Evolutionary conservation across 768 basidiomycete genomes (phyloP).

Genomic region (Suillus fuscotomentosus): DNA sequence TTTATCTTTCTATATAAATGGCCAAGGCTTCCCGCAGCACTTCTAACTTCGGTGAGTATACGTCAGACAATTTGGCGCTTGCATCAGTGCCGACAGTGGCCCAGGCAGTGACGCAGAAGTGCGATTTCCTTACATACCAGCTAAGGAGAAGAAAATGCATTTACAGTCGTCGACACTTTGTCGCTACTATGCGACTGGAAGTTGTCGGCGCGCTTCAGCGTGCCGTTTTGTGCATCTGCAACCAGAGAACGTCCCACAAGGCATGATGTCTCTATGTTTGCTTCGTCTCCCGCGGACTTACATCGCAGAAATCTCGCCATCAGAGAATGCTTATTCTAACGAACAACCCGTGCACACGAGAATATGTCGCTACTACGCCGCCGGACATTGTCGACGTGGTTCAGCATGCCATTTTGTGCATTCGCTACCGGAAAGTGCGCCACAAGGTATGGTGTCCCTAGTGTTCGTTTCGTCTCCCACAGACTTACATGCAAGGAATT

Average conservation of each 20-base stretch:
- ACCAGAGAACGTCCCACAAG: not conserved
- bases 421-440: not conserved
- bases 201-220: slow-evolving; percentile 26
- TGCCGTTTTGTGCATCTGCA: slow-evolving; percentile 26
- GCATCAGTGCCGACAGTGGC: not conserved
- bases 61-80: not conserved
- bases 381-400: slow-evolving; percentile 27
- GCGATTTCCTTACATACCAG: not conserved
- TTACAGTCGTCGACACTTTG: slow-evolving; percentile 9
- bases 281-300: not conserved
- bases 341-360: not conserved
- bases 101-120: too few species aligned
- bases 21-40: not conserved
- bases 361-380: slow-evolving; percentile 10
- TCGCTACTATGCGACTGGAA: slow-evolving; percentile 24
- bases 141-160: not conserved
- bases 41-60: not conserved
- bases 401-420: slow-evolving; percentile 26
- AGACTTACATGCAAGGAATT: not conserved
- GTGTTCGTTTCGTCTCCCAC: not conserved
- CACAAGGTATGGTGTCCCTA: not conserved
- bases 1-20: not conserved
- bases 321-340: not conserved
- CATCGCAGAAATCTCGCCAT: not conserved
- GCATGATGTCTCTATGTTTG: not conserved